Evolutionary conservation across 192 early-diverging fungal species (phyloP), one percentile per base, ranked within the genome.

Genomic region (Powellomyces hirtus): DNA sequence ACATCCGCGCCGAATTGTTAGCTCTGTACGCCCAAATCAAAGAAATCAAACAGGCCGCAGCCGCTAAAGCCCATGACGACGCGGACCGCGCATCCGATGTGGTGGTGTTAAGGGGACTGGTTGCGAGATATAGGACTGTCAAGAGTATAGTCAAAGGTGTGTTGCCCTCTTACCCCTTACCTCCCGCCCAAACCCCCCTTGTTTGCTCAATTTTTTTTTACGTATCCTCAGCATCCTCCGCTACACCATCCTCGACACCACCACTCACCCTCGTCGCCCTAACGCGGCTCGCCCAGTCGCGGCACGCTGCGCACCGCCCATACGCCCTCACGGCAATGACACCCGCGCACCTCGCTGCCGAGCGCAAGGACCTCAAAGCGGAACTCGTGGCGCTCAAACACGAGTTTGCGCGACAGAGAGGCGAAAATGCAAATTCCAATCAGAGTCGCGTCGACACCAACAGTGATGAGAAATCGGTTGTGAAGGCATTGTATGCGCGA

Each of bases 1-100:
- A 49, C 16, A 16, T 5, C 46, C 53, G 53, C 22, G 3, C 22
- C 5, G 53, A 56, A 16, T 30, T 56, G 53, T 16, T 56, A 16
- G 53, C 53, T 16, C 26, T 56, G 26, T 56, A 56, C 53, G 31
- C 22, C 5, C 53, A 56, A 33, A 56, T 56, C 53, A 56, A 56
- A 29, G 31, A 33, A 5, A 26, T 56, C 27, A 56, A 56, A 29
- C 16, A 16, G 4, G 29, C 18, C 16, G 31, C 18, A 5, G 27
- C 53, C 5, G 27, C 4, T 14, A 24, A 7, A 24, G 46, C 4
- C 3, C n/a, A 3, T 6, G 46, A 18, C 16, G 14, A 49, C 26
- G 26, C n/a, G 46, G 16, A 49, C 46, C 46, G 46, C 2, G 46
- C 2, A 30, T 2, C 16, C 16, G 53, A 56, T 33, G 22, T 31